Percentiles rank a stretch among this genome's conserved stretches.
phyloP scores from a whole-genome alignment of 805 yeast genomes.

The Candida sakaeoensis region DNA sequence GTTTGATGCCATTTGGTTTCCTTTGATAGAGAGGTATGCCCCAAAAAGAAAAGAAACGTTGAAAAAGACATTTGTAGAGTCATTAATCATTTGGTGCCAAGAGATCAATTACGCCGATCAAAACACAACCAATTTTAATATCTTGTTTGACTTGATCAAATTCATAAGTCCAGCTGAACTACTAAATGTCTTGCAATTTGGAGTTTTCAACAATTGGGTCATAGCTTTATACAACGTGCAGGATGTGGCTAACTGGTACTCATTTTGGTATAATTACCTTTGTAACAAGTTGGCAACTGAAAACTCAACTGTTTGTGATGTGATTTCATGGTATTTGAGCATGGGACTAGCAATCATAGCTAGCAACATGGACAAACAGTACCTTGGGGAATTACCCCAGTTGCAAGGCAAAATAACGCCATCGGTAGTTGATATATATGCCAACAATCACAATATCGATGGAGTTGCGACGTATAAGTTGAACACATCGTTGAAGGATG shows the following conservation, averaged over 20 bases:
- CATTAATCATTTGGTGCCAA: not conserved
- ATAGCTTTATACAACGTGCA: slow-evolving; percentile 1
- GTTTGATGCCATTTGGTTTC: slow-evolving; percentile 1
- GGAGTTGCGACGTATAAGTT: slow-evolving; percentile 44
- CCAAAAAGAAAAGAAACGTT: slow-evolving; percentile 3
- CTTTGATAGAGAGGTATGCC: slow-evolving; percentile 1
- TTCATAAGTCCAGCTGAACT: not conserved
- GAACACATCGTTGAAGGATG: slow-evolving; percentile 55
- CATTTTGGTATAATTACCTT: slow-evolving; percentile 24
- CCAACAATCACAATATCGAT: slow-evolving; percentile 12
- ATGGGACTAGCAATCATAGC: slow-evolving; percentile 13
- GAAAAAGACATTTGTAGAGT: not conserved
- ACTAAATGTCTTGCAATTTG: slow-evolving; percentile 7
- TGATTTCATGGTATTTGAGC: slow-evolving; percentile 16
- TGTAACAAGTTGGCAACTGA: not conserved
- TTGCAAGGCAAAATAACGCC: slow-evolving; percentile 1
- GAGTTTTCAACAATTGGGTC: slow-evolving; percentile 11
- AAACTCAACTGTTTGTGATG: not conserved
- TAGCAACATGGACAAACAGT: slow-evolving; percentile 2
- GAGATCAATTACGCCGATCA: not conserved
- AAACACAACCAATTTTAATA: not conserved
- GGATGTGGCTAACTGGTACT: slow-evolving; percentile 26
- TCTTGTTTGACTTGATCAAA: not conserved
- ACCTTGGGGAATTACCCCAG: slow-evolving; percentile 1
- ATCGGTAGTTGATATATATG: slow-evolving; percentile 1